These are phyloP conservation scores for Fusarium acutatum DNA, from an alignment of 2,329 filamentous ascomycete species.

Conservation along the genomic window DNA sequence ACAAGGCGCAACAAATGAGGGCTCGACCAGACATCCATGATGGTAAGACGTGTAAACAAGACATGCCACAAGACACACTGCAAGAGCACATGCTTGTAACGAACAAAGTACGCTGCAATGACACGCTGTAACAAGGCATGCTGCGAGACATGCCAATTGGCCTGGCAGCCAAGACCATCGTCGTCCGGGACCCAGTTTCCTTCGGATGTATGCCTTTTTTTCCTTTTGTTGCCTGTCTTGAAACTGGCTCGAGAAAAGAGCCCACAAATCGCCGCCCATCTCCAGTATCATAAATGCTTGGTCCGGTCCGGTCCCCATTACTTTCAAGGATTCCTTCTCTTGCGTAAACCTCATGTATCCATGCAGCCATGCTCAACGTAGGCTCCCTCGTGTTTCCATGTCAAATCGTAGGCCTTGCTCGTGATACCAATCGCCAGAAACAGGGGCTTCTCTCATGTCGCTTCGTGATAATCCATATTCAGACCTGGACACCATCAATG, in stretches of 20 bases:
- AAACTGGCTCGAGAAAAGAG: slow-evolving; percentile 18
- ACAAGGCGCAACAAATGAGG: slow-evolving; percentile 8
- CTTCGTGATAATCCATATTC: slow-evolving; percentile 4
- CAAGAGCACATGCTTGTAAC: too few relatives aligned
- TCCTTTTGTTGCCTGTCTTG: slow-evolving; percentile 12
- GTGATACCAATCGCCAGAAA: neutral
- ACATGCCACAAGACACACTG: neutral
- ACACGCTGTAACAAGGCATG: neutral
- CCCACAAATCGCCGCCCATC: slow-evolving; percentile 30
- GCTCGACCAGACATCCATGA: neutral
- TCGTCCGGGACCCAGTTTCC: neutral
- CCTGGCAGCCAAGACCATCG: slow-evolving; percentile 7
- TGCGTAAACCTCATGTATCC: slow-evolving; percentile 12
- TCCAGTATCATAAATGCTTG: slow-evolving; percentile 10
- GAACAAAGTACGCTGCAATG: neutral
- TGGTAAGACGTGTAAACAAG: neutral
- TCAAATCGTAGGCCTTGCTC: neutral
- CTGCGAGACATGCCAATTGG: neutral
- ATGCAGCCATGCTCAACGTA: neutral
- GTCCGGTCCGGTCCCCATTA: neutral
- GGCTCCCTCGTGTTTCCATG: neutral
- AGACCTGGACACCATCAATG: neutral
- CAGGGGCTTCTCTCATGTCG: neutral
- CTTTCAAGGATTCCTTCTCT: slow-evolving; percentile 3
- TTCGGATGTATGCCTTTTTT: slow-evolving; percentile 11